phyloP scores from a whole-genome alignment of 495 filamentous ascomycete genomes.

The Parathielavia hyrcaniae region DNA sequence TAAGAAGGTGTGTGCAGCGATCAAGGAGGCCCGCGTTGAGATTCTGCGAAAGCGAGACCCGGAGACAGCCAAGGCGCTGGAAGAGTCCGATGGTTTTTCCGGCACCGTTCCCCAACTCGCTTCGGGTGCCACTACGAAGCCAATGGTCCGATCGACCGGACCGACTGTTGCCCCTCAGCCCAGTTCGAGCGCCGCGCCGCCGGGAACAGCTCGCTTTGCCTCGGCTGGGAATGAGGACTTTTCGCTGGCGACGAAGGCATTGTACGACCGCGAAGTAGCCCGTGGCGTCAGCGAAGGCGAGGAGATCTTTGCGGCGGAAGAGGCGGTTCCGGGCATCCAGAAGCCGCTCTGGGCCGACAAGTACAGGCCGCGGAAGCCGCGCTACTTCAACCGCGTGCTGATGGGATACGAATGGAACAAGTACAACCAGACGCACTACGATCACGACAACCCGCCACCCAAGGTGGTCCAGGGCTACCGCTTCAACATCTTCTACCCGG shows the following conservation, averaged over 20 bases:
- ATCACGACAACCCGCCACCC: conserved; percentile 95
- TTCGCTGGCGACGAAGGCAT: conserved; percentile 80
- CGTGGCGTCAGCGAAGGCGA: conserved; percentile 89
- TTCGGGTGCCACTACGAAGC: conserved; percentile 21
- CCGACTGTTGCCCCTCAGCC: conserved; percentile 25
- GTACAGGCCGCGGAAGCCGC: conserved; percentile 85
- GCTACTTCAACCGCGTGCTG: conserved; percentile 96
- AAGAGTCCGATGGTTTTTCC: conserved; percentile 27
- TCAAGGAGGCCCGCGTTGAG: conserved; percentile 67
- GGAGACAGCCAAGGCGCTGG: conserved; percentile 57
- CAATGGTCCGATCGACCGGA: conserved; percentile 23
- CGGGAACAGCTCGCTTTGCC: conserved; percentile 66
- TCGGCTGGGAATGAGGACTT: conserved; percentile 74
- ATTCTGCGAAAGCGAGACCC: conserved; percentile 61
- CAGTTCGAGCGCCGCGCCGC: conserved; percentile 39
- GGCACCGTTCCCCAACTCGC: conserved; percentile 15
- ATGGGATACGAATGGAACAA: conserved; percentile 99
- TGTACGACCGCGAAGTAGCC: conserved; percentile 91
- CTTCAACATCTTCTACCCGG: conserved; percentile 99
- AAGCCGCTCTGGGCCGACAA: conserved; percentile 82
- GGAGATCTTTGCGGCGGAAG: conserved; percentile 92
- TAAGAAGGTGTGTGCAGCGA: conserved; percentile 69
- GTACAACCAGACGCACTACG: conserved; percentile 99
- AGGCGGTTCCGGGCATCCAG: conserved; percentile 58
- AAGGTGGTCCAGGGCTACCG: conserved; percentile 99